phyloP scores from a whole-genome alignment of 23 red algal species.

The Agarophyton chilense region DNA sequence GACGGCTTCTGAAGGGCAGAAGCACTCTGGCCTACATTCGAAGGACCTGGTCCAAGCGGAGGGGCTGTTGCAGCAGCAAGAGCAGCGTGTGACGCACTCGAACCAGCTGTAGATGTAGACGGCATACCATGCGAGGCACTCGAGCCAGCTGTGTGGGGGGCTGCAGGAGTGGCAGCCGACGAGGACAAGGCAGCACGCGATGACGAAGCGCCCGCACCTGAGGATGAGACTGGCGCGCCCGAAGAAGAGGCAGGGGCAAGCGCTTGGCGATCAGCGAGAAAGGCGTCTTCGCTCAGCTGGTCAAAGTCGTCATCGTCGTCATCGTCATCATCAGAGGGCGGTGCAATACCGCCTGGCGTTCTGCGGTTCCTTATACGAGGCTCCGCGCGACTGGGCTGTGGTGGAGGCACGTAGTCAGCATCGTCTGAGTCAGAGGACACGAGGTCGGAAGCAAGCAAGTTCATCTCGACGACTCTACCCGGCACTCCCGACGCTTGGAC shows the following conservation, averaged over 20 bases:
- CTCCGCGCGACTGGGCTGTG: neutral
- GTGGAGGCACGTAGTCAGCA: neutral
- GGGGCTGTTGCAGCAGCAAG: neutral
- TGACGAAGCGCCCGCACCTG: neutral
- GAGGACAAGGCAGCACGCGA: neutral
- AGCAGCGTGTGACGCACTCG: neutral
- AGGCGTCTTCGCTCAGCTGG: neutral
- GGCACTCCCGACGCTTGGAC: too few relatives aligned
- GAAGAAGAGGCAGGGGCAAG: neutral
- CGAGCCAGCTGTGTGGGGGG: neutral
- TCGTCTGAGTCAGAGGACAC: conserved; percentile 5
- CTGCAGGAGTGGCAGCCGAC: neutral
- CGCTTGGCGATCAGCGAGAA: neutral
- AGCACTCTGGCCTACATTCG: too few relatives aligned
- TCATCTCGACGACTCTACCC: neutral
- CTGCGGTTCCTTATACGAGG: neutral
- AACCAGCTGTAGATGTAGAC: neutral
- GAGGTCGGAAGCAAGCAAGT: neutral
- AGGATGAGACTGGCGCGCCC: neutral
- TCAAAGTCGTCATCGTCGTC: neutral
- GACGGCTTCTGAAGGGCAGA: neutral
- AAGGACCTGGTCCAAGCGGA: neutral
- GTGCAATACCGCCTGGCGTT: neutral
- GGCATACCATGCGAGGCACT: neutral
- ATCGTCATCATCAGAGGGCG: neutral